Conservation (phyloP, 441 rosid genomes). For the Metrosideros polymorpha region DNA sequence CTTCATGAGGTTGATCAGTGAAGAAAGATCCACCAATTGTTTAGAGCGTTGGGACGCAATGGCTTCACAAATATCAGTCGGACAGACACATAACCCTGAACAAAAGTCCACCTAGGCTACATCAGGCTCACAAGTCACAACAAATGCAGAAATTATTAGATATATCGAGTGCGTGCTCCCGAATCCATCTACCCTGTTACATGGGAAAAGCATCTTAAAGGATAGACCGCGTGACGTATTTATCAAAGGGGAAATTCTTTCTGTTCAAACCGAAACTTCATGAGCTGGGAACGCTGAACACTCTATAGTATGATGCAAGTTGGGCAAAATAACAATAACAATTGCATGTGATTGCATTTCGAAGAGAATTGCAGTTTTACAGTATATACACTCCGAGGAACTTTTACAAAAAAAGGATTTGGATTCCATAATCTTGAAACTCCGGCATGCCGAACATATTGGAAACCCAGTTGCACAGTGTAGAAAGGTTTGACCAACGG, state of each 20-base stretch:
- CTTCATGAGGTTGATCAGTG: not conserved
- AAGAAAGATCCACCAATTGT: not conserved
- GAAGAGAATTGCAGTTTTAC: not conserved
- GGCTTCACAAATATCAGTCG: not conserved
- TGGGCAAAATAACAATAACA: not conserved
- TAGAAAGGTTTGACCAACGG: not conserved
- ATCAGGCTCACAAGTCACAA: not conserved
- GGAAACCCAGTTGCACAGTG: not conserved
- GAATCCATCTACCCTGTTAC: not conserved
- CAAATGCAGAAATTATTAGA: not conserved
- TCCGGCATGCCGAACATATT: not conserved
- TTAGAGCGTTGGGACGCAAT: not conserved
- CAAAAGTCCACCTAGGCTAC: not conserved
- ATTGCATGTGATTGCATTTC: not conserved
- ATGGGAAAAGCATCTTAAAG: not conserved
- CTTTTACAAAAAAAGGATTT: not conserved
- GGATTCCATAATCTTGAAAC: not conserved
- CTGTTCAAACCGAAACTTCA: not conserved
- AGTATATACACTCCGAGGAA: not conserved
- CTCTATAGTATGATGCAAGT: not conserved
- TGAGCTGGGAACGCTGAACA: not conserved
- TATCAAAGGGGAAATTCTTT: not conserved
- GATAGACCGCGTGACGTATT: not conserved
- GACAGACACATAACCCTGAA: not conserved
- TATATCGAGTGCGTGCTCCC: not conserved